Percentiles rank a stretch among this genome's conserved stretches.
phyloP scores from a whole-genome alignment of 108 stramenopile species.

The Parietichytrium sp. region DNA sequence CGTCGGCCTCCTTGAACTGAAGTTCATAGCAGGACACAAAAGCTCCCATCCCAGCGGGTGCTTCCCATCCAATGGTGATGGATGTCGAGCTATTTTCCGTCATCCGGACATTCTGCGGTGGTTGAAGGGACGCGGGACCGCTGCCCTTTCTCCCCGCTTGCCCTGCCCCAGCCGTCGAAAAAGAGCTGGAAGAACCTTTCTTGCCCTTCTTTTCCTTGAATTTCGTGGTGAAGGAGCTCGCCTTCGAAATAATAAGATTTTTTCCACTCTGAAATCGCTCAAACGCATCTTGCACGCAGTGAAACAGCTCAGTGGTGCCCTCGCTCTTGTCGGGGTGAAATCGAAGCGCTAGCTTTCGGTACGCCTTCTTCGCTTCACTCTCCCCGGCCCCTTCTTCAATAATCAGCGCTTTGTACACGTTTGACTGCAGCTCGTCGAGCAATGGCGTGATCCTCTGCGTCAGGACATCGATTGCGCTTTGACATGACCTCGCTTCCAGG shows the following conservation, averaged over 20 bases:
- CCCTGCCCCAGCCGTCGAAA: too few relatives aligned
- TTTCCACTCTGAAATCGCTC: slow-evolving; percentile 21
- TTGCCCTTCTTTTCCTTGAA: too few relatives aligned
- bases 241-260: too few relatives aligned
- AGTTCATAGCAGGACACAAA: slow-evolving; percentile 23
- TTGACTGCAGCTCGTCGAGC: not conserved
- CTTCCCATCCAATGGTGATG: not conserved
- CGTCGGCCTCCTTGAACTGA: slow-evolving; percentile 24
- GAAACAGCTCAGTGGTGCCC: slow-evolving; percentile 42
- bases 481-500: not conserved
- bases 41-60: not conserved
- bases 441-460: not conserved
- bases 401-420: slow-evolving; percentile 72
- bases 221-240: too few relatives aligned
- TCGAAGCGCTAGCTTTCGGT: slow-evolving; percentile 79
- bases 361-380: slow-evolving; percentile 80
- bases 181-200: too few relatives aligned
- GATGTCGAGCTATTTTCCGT: slow-evolving; percentile 23
- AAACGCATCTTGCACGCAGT: not conserved
- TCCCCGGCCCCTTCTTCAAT: slow-evolving; percentile 64
- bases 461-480: slow-evolving; percentile 11
- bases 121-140: too few relatives aligned
- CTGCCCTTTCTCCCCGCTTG: too few relatives aligned
- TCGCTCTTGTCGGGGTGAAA: slow-evolving; percentile 87
- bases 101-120: slow-evolving; percentile 19